Evolutionary conservation across 73 alveolate genomes (phyloP), one percentile per base, ranked within the genome.

Genomic region (Paramecium biaurelia): DNA sequence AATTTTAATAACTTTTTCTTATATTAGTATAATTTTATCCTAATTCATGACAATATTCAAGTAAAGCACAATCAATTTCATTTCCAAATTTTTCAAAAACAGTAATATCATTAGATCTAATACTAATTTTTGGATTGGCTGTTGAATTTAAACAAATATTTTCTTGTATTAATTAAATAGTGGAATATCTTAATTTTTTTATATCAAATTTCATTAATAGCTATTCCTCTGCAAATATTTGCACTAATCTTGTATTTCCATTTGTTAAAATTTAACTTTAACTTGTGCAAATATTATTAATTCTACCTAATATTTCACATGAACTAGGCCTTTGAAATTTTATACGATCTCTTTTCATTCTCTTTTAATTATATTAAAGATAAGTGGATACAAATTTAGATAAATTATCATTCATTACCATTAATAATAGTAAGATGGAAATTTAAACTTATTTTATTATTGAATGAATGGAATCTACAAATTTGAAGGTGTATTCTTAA

Each of bases 261-360:
- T 94, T 93, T 59, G 99, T 97, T 21, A 97, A 95, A 57, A 99
- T 97, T 24, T 98, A 99, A 20, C 99, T 96, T 93, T 97, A 96
- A 86, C 97, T 99, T 18, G 99, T 95, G 89, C 98, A 95, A 49
- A 97, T 97, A 70, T 95, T 95, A 53, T 94, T 95, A 41, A 98
- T 99, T 45, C 97, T 97, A 11, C 99, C 99, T 97, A 97, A 94
- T 35, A 98, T 96, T 92, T 97, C 99, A 53, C 97, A 94, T 70
- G 98, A 96, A 88, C 95, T 98, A 30, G 97, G 96, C 86, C 95
- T 96, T 93, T 97, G 95, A 37, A 97, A 99, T 59, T 96, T 92
- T 93, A 96, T 97, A 85, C 96, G 96, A 92, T 96, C 96, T 56
- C 95, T 92, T 94, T 95, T 97, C 99, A 97, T 97, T 95, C 95